Evolutionary conservation across 495 filamentous ascomycete genomes (phyloP).

Genomic region (Penicillium ucsense): DNA sequence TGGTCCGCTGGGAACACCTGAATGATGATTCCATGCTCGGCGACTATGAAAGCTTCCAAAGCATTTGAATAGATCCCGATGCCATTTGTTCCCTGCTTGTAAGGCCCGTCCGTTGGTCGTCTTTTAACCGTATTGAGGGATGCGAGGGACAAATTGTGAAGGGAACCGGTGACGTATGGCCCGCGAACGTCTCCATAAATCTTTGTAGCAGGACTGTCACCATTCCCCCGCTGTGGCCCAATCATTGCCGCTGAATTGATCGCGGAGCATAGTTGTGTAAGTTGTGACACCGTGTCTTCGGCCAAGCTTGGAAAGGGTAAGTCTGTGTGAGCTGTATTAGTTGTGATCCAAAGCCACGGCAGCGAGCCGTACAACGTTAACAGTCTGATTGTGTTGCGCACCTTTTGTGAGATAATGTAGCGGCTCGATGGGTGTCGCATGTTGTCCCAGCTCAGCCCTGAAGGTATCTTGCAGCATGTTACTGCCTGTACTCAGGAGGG

Average conservation of each 20-base stretch:
- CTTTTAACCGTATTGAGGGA: constrained; percentile 83
- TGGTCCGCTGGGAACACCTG: constrained; percentile 75
- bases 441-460: constrained; percentile 62
- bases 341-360: neutral
- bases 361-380: too few relatives aligned
- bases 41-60: constrained; percentile 73
- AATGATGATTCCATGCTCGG: constrained; percentile 83
- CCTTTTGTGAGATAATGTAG: constrained; percentile 90
- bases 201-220: constrained; percentile 52
- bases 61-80: constrained; percentile 83
- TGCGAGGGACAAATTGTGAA: constrained; percentile 78
- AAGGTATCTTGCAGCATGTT: constrained; percentile 75
- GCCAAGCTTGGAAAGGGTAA: constrained; percentile 59
- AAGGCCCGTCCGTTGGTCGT: constrained; percentile 67
- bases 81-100: constrained; percentile 84
- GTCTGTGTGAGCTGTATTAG: constrained; percentile 23
- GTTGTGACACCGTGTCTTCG: constrained; percentile 44
- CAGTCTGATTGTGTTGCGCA: constrained; percentile 4
- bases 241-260: constrained; percentile 44
- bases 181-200: constrained; percentile 81
- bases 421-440: constrained; percentile 70
- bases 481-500: constrained; percentile 66
- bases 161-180: constrained; percentile 66
- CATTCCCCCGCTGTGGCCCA: constrained; percentile 36
- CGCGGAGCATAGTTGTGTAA: constrained; percentile 48